phyloP scores from a whole-genome alignment of 2,329 filamentous ascomycete genomes.

The Microdochium nivale region DNA sequence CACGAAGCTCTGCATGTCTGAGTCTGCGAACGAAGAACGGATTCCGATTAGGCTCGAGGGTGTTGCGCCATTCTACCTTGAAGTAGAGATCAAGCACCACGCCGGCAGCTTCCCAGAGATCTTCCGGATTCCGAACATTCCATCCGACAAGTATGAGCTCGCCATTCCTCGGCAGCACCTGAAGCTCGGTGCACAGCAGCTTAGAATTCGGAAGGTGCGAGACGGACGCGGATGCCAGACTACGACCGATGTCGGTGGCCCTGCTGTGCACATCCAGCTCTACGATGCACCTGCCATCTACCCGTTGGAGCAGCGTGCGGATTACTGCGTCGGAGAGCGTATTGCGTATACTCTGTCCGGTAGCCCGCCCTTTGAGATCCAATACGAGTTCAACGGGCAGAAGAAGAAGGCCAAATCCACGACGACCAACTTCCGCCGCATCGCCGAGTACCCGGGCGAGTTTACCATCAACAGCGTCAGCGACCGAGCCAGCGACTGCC shows the following conservation, averaged over 20 bases:
- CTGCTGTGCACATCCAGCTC: constrained; percentile 81
- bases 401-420: constrained; percentile 70
- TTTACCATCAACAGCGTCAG: constrained; percentile 83
- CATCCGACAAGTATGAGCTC: constrained; percentile 65
- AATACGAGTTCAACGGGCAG: constrained; percentile 78
- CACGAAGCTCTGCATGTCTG: constrained; percentile 90
- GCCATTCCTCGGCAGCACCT: constrained; percentile 78
- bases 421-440: constrained; percentile 80
- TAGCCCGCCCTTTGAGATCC: constrained; percentile 84
- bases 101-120: constrained; percentile 71
- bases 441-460: constrained; percentile 82
- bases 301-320: constrained; percentile 70
- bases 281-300: constrained; percentile 90
- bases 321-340: constrained; percentile 94
- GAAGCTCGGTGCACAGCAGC: constrained; percentile 78
- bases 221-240: constrained; percentile 82
- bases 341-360: constrained; percentile 88
- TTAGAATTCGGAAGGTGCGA: constrained; percentile 82
- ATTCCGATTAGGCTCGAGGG: constrained; percentile 84
- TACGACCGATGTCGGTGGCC: constrained; percentile 60
- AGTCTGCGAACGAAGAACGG: constrained; percentile 71
- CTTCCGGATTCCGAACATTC: constrained; percentile 73
- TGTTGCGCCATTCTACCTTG: constrained; percentile 77
- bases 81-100: constrained; percentile 90
- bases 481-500: constrained; percentile 83